A percentile compares a stretch with the other conserved stretches of the same genome.
Evolutionary conservation across 2,329 filamentous ascomycete species (phyloP).

Genomic region (Penicillium decumbens): DNA sequence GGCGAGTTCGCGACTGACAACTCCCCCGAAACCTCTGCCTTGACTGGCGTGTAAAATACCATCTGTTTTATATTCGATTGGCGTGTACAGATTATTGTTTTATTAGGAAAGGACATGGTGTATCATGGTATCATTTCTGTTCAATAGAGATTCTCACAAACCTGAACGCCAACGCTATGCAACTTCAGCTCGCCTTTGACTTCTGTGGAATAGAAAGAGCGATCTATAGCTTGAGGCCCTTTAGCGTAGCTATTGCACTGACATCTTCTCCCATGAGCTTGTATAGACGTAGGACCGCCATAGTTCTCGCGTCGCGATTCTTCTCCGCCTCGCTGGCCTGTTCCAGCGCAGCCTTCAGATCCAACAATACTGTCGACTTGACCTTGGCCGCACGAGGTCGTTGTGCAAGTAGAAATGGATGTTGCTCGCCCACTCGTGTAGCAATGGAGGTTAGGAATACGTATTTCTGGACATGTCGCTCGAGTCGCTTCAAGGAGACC

Average conservation of each 20-base stretch:
- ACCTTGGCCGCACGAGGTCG: constrained; percentile 54
- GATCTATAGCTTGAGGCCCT: constrained; percentile 38
- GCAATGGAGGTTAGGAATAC: constrained; percentile 52
- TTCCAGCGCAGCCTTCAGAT: constrained; percentile 60
- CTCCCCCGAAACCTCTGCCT: constrained; percentile 51
- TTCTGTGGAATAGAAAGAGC: constrained; percentile 1
- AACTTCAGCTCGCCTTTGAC: constrained; percentile 12
- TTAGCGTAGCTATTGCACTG: constrained; percentile 57
- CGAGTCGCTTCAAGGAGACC: constrained; percentile 45
- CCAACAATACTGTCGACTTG: constrained; percentile 59
- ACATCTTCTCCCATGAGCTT: constrained; percentile 56
- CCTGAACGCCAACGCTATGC: constrained; percentile 47
- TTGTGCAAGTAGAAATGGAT: constrained; percentile 61
- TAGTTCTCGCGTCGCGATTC: constrained; percentile 39
- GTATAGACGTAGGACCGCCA: constrained; percentile 58
- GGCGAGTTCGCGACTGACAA: constrained; percentile 66
- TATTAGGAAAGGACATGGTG: constrained; percentile 39
- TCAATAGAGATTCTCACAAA: constrained; percentile 21
- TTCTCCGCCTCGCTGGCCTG: constrained; percentile 46
- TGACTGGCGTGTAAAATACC: constrained; percentile 44
- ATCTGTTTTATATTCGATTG: constrained; percentile 42
- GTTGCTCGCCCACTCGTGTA: constrained; percentile 50
- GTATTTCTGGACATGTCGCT: constrained; percentile 56
- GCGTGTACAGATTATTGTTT: constrained; percentile 42
- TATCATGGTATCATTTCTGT: constrained; percentile 39